Evolutionary conservation across 176 grass and related monocot genomes (phyloP).

Genomic region (Bonia amplexicaulis): DNA sequence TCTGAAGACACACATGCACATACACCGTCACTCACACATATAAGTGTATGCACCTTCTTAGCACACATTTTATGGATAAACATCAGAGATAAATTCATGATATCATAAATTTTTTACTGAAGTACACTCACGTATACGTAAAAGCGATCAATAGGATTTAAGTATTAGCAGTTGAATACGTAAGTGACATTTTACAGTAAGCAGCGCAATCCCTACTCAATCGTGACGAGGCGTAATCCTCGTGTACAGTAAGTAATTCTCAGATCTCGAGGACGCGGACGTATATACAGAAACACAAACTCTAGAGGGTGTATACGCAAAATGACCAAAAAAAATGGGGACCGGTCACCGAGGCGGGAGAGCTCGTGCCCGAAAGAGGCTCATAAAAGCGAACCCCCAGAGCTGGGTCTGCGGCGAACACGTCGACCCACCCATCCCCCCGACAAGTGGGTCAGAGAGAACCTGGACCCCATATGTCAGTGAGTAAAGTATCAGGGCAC

Average conservation of each 20-base stretch:
- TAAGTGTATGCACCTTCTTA: too few relatives aligned
- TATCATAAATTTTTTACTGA: too few relatives aligned
- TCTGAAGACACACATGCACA: too few relatives aligned
- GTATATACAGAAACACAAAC: neutral
- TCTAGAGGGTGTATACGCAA: neutral
- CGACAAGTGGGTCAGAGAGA: neutral
- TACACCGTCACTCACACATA: too few relatives aligned
- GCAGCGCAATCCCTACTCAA: neutral
- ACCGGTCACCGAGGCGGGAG: neutral
- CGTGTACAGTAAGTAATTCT: neutral
- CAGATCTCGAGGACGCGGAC: neutral
- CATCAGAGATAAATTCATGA: too few relatives aligned
- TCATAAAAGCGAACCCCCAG: neutral
- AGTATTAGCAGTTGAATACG: too few relatives aligned
- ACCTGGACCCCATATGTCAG: neutral
- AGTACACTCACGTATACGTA: too few relatives aligned
- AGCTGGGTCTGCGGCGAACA: neutral
- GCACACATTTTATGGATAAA: too few relatives aligned
- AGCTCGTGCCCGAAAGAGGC: neutral
- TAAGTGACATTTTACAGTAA: neutral
- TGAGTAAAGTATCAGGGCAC: rapidly evolving
- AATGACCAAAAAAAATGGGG: neutral
- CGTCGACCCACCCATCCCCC: neutral
- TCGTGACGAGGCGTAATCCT: neutral
- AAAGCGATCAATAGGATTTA: too few relatives aligned